Base-by-base conservation (phyloP, 225 moss, liverwort and hornwort genomes). In the Pleurozium schreberi region DNA sequence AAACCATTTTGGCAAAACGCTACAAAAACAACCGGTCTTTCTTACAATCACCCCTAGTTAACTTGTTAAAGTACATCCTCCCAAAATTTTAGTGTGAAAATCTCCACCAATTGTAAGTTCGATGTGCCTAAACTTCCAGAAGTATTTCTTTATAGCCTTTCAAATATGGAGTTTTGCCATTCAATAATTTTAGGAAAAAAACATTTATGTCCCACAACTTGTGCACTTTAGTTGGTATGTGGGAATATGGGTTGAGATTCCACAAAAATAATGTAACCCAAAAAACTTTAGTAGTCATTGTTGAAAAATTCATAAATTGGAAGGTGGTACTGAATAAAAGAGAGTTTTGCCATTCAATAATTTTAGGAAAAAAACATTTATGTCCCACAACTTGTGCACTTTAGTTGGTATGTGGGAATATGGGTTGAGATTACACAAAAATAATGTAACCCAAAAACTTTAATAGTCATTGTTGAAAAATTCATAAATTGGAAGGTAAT, bases 251-350 rank as follows among this genome's bases (percentile, higher is more conserved):
- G 11, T 21, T 38, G 67, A 38, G 4, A 38, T 38, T 67, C 20
- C 12, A 67, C 0, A 0, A 3, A 38, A 20, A 34, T 36, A 38
- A 66, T 6, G 1, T 11, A 38, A 38, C 0, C 4, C 3, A 66
- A 38, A n/a, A 20, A 66, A 20, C 3, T 66, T 64, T 66, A 20
- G 20, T 12, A 67, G 11, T 38, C 4, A 38, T 20, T 38, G 2
- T 67, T 67, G 12, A 67, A 6, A 18, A 18, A 20, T 20, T 20
- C 20, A 20, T 20, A 38, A 66, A 20, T 6, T 66, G 0, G 18
- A 36, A 66, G 20, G 38, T 38, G 6, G 20, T 20, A 38, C 11
- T 38, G 11, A 66, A 38, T 66, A 5, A 21, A 38, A 38, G 10
- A 38, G n/a, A 67, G 67, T 67, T 67, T 38, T 38, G 4, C 6